Base-by-base conservation (phyloP, 2,329 filamentous ascomycete genomes). In the Tolypocladium tundrense region DNA sequence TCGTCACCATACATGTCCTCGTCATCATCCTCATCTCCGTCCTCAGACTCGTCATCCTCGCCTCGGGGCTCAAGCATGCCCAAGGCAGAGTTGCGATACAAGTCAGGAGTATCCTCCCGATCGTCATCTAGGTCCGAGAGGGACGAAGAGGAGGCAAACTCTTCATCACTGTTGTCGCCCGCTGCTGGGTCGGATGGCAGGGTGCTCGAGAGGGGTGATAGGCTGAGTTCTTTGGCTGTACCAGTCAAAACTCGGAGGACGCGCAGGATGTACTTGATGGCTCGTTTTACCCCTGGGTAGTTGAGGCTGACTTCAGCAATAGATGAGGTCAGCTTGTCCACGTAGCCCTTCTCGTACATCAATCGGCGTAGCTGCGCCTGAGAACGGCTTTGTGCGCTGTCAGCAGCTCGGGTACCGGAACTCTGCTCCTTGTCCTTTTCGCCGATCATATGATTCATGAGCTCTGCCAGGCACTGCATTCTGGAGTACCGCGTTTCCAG, bases 321-420 rank as follows among this genome's bases (percentile, higher is more conserved):
- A 1, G 95, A 96, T 14, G 87, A 84, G 2, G 94, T 97, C 59
- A 99, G 76, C 53, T 93, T 88, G 31, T 89, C 84, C 60, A 97
- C 87, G 70, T 94, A 96, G 58, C 95, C 91, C 76, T 97, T 99
- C 74, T 99, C 94, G 66, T 96, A 97, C 94, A 99, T 99, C 60
- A 97, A 85, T 64, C 91, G 90, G 40, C 90, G 88, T 64, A 99
- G 82, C 68, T 96, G 91, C 65, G 88, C 86, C 62, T 92, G 88
- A 9, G 91, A 92, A 50, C 79, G 77, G 31, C 71, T 69, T 51
- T 76, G 67, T 56, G 70, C 62, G 53, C 70, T 69, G 63, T 79
- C 67, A 57, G 75, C 62, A 65, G 71, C 60, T 70, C 77, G 60
- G n/a, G 65, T 60, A 43, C 72, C 73, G 60, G 73, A 75, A 62